Percentiles rank a stretch among this genome's conserved stretches.
Conservation (phyloP, 345 rosid species). For the Trapa incisa region DNA sequence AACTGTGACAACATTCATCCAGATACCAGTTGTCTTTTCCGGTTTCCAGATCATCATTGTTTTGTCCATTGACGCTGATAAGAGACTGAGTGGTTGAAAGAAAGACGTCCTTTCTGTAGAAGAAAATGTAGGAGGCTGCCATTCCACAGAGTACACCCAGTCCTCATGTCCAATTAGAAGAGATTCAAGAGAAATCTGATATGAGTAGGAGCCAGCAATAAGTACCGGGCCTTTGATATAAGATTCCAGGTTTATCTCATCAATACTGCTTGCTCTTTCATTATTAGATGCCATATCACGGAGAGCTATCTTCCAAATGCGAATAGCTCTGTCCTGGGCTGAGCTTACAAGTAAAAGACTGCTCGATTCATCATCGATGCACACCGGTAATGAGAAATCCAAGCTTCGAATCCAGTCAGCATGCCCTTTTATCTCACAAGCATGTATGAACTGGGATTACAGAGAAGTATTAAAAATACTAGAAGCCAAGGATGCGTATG, state of each 20-base stretch:
- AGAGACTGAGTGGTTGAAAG: conserved; percentile 59
- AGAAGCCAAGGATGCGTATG: background rate
- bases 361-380: conserved; percentile 21
- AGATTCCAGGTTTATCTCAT: conserved; percentile 57
- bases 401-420: conserved; percentile 89
- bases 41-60: conserved; percentile 99
- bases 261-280: conserved; percentile 27
- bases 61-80: conserved; percentile 97
- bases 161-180: conserved; percentile 94
- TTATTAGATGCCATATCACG: conserved; percentile 20
- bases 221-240: conserved; percentile 85
- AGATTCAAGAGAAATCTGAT: conserved; percentile 87
- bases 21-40: conserved; percentile 68
- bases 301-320: conserved; percentile 68
- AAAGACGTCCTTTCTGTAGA: conserved; percentile 18
- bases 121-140: conserved; percentile 57
- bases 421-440: conserved; percentile 90
- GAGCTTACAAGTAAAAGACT: conserved; percentile 79
- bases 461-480: conserved; percentile 6
- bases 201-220: conserved; percentile 47
- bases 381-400: conserved; percentile 76
- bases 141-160: conserved; percentile 94
- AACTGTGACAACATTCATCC: conserved; percentile 95
- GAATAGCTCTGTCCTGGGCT: conserved; percentile 86
- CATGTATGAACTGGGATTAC: conserved; percentile 46